Conservation (phyloP, 768 basidiomycete species). For the Rickenella mellea region DNA sequence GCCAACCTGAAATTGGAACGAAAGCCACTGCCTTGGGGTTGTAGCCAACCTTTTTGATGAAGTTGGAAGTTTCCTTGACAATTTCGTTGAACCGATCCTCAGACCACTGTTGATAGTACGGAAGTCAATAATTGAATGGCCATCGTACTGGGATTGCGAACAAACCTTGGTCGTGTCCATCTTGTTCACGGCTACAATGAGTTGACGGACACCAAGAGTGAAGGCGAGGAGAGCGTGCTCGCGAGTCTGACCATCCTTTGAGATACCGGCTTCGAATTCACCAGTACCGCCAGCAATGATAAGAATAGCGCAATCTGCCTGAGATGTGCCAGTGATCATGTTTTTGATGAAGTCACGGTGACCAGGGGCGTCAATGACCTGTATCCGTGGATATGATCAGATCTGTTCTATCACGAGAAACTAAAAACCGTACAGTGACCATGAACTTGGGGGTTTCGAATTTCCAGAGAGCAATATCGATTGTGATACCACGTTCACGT, state of each 20-base stretch:
- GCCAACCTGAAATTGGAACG: constrained; percentile 99
- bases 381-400: constrained; percentile 1
- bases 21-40: constrained; percentile 98
- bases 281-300: constrained; percentile 99
- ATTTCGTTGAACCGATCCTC: constrained; percentile 99
- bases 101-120: constrained; percentile 65
- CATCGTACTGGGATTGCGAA: not conserved
- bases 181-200: constrained; percentile 99
- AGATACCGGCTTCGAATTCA: constrained; percentile 99
- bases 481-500: constrained; percentile 99
- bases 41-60: constrained; percentile 99
- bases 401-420: not conserved
- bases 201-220: constrained; percentile 99
- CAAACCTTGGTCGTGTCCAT: constrained; percentile 98
- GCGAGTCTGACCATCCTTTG: constrained; percentile 99
- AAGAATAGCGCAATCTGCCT: constrained; percentile 99
- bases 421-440: constrained; percentile 62
- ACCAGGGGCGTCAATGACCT: constrained; percentile 99
- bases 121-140: not conserved
- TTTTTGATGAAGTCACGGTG: constrained; percentile 99
- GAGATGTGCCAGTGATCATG: constrained; percentile 99
- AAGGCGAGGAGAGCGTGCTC: constrained; percentile 99
- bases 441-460: constrained; percentile 98
- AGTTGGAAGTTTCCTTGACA: constrained; percentile 92
- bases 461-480: constrained; percentile 99